Base-by-base conservation (phyloP, 1,284 basidiomycete species). In the Papiliotrema nemorosa region DNA sequence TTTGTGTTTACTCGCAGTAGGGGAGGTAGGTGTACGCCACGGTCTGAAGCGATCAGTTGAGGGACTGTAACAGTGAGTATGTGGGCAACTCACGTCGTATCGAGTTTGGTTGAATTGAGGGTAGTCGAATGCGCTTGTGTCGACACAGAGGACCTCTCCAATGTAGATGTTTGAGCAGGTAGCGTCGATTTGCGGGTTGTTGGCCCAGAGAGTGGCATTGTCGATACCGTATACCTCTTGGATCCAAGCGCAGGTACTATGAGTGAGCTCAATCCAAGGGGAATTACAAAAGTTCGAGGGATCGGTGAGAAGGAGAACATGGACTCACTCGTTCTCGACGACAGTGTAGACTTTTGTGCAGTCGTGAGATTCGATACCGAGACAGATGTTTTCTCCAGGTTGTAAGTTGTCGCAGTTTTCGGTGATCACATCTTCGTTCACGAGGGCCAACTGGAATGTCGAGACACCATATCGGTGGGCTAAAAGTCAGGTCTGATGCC, bases 381-480 rank as follows among this genome's bases (percentile, higher is more conserved):
- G 67, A 59, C 75, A 76, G 51, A 76, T 57, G 29, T 53, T 58
- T 49, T 66, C 55, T 52, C 59, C 63, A n/a, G 69, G 61, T 47
- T 60, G 41, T 34, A 76, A 66, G 66, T 76, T 73, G 54, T 72
- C 66, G 58, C 75, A 76, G 47, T 62, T 62, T 29, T 69, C 66
- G 54, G 72, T 63, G 53, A 76, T 66, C 40, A 56, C 52, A 38
- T 64, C 64, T 45, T 70, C 65, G 68, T 76, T 76, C 44, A 70
- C 67, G 49, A 74, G 62, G 37, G 75, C 73, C 53, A 76, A 67
- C 60, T 76, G 75, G 66, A 73, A 76, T 20, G 75, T 76, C 34
- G 74, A 73, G 52, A 71, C 70, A 36, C 66, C 66, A 63, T 72
- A 72, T 54, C 65, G 58, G 52, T 59, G 58, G 40, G 74, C 74